Base-by-base conservation (phyloP, 2,329 filamentous ascomycete genomes). In the Phyllosticta citrichinensis region DNA sequence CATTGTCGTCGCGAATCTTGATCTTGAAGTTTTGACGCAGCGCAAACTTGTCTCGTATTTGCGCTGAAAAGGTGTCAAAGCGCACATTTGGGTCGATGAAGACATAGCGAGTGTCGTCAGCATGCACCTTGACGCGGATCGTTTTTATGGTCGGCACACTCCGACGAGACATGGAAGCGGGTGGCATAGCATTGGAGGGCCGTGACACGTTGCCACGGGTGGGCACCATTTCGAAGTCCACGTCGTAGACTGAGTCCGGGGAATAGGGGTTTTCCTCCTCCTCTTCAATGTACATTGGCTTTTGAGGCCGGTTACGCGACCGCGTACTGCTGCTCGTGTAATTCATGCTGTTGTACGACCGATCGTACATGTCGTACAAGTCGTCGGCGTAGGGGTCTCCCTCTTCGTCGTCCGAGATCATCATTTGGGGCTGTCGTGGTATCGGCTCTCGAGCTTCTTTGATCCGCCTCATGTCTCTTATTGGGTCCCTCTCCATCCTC, bases 121-220 rank as follows among this genome's bases (percentile, higher is more conserved):
- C 86, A 70, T 97, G 92, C 1, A 96, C 91, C 78, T 99, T 99
- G 72, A 97, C 86, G 47, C 92, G 85, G 65, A 97, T 86, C n/a
- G 40, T 47, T n/a, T 47, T 47, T 17, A 47, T 47, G 74, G 92
- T 78, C 64, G 83, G 84, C 62, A 94, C 79, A 6, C 90, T 52
- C 55, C 59, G 56, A 25, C 59, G 59, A 19, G 40, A 47, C 54
- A 40, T 30, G 57, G 59, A 14, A 52, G 58, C 14, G 6, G 40
- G 40, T n/a, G 40, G 61, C 24, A 40, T 52, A 40, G 27, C 50
- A 35, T 19, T 55, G 60, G 77, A 75, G 35, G 79, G 56, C 24
- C 69, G 59, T 53, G 55, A 35, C 3, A 24, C 50, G 27, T 55
- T 53, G 52, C 52, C 35, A 64, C 19, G 66, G 61, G 55, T 77